These are phyloP conservation scores for Priceomyces castillae DNA, from an alignment of 805 yeast species.

Conservation along the genomic window DNA sequence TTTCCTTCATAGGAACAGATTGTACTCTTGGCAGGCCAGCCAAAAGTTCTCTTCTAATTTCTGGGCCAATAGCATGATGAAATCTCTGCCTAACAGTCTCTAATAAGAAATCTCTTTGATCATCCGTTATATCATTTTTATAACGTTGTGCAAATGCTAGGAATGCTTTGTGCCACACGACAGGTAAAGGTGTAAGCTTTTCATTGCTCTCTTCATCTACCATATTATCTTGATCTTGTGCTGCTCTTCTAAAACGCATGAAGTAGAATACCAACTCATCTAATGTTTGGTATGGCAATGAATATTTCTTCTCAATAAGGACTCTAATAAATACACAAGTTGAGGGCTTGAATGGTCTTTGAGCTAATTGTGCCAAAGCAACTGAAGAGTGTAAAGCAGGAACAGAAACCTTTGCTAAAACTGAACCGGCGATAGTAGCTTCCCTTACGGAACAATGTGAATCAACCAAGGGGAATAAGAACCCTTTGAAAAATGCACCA, in stretches of 20 bases:
- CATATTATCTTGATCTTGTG: conserved; percentile 32
- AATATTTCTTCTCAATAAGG: conserved; percentile 89
- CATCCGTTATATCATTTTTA: conserved; percentile 97
- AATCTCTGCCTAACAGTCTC: conserved; percentile 89
- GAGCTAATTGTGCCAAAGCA: conserved; percentile 78
- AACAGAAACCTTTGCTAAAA: conserved; percentile 81
- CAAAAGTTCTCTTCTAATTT: conserved; percentile 85
- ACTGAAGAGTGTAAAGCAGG: conserved; percentile 97
- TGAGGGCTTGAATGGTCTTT: conserved; percentile 83
- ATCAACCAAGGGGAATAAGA: conserved; percentile 85
- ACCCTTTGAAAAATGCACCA: conserved; percentile 96
- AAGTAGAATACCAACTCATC: conserved; percentile 93
- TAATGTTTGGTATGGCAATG: conserved; percentile 93
- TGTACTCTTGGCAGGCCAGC: conserved; percentile 74
- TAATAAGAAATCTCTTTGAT: conserved; percentile 89
- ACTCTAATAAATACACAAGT: conserved; percentile 87
- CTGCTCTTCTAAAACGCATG: conserved; percentile 77
- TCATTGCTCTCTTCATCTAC: conserved; percentile 35
- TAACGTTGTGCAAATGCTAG: conserved; percentile 93
- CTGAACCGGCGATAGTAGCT: conserved; percentile 93
- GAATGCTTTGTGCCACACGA: conserved; percentile 97
- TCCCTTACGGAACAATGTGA: conserved; percentile 88
- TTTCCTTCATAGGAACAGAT: conserved; percentile 26
- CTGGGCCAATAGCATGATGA: conserved; percentile 88
- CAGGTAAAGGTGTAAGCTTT: conserved; percentile 68